phyloP scores from a whole-genome alignment of 805 yeast species.

The Hanseniaspora meyeri region DNA sequence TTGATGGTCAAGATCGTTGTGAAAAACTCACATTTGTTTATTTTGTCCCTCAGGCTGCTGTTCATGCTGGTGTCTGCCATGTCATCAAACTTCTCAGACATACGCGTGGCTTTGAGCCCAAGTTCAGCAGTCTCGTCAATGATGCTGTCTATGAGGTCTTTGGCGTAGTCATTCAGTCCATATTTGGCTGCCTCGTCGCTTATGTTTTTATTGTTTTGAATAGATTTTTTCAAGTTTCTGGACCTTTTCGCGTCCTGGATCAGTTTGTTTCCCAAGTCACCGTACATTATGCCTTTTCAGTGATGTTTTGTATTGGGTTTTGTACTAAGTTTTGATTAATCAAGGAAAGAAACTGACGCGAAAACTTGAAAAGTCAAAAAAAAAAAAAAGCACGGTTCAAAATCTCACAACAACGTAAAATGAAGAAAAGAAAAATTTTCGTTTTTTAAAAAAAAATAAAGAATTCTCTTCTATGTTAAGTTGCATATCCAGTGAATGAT shows the following conservation, averaged over 20 bases:
- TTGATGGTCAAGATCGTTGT: conserved; percentile 61
- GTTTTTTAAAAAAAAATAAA: too few species aligned
- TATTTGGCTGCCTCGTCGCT: conserved; percentile 45
- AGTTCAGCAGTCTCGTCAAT: conserved; percentile 59
- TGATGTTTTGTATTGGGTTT: neutral
- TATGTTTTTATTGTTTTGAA: conserved; percentile 16
- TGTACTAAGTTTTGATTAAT: neutral
- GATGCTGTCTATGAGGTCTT: conserved; percentile 55
- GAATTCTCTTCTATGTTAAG: too few species aligned
- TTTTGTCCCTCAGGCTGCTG: conserved; percentile 29
- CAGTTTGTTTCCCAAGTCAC: conserved; percentile 76
- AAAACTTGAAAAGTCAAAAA: too few species aligned
- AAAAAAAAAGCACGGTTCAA: too few species aligned
- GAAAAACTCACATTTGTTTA: conserved; percentile 46
- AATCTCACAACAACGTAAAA: too few species aligned
- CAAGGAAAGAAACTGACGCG: neutral
- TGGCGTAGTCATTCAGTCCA: conserved; percentile 32
- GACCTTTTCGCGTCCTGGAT: conserved; percentile 75
- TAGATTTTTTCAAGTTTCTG: conserved; percentile 33
- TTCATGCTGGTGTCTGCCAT: conserved; percentile 12
- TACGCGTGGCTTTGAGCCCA: conserved; percentile 42
- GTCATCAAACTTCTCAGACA: conserved; percentile 23
- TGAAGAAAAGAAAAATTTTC: neutral
- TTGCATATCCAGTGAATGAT: too few species aligned
- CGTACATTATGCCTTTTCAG: conserved; percentile 48